Conservation (phyloP, 169 alveolate species). For the Cryptosporidium viatorum region DNA sequence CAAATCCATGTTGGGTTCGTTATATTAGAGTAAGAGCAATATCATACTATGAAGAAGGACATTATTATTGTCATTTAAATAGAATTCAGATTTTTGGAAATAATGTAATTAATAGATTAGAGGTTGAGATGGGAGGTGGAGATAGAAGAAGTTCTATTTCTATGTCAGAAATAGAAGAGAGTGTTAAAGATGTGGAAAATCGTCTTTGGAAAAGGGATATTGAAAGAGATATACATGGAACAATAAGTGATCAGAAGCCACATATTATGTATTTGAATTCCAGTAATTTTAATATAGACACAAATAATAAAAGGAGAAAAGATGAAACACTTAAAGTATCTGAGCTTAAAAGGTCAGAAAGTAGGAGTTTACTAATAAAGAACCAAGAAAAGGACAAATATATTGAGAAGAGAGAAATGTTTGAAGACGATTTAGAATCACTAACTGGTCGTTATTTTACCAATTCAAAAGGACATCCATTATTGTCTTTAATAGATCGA, state of each 20-base stretch:
- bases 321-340: neutral
- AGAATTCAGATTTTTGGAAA: constrained; percentile 68
- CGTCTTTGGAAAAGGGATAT: constrained; percentile 37
- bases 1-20: constrained; percentile 73
- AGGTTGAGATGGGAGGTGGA: constrained; percentile 56
- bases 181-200: constrained; percentile 67
- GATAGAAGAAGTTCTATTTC: constrained; percentile 60
- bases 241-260: neutral
- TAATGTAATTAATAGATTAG: constrained; percentile 46
- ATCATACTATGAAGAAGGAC: constrained; percentile 66
- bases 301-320: neutral
- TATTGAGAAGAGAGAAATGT: neutral
- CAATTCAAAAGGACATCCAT: constrained; percentile 33
- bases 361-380: constrained; percentile 3
- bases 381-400: neutral
- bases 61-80: constrained; percentile 58
- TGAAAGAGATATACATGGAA: constrained; percentile 25
- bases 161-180: constrained; percentile 43
- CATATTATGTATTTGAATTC: neutral
- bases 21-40: constrained; percentile 54
- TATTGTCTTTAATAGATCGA: constrained; percentile 36
- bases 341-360: neutral
- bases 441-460: neutral
- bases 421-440: neutral
- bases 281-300: neutral